Evolutionary conservation across 306 rosid genomes (phyloP).

Genomic region (Quillaja saponaria): DNA sequence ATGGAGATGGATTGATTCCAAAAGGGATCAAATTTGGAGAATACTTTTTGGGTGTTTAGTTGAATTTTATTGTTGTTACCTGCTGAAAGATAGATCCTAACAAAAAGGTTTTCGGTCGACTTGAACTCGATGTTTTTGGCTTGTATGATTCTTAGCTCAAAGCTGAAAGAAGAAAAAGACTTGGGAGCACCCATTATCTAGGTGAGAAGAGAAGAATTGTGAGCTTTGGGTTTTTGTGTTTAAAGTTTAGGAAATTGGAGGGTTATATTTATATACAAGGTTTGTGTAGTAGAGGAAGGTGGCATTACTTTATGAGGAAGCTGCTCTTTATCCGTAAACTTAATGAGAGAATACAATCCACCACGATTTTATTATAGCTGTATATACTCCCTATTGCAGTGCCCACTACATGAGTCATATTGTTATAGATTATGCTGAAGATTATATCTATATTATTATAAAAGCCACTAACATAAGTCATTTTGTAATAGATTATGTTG

Average conservation of each 20-base stretch:
- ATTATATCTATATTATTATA: too few relatives aligned
- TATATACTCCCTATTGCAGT: not conserved
- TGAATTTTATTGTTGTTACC: conserved; percentile 46
- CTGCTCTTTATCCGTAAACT: conserved; percentile 21
- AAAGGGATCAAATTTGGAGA: conserved; percentile 37
- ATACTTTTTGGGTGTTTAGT: conserved; percentile 48
- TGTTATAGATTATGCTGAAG: conserved; percentile 35
- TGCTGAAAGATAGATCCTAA: conserved; percentile 55
- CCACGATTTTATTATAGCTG: not conserved
- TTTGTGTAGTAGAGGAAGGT: not conserved
- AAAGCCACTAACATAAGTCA: too few relatives aligned
- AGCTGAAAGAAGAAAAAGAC: conserved; percentile 42
- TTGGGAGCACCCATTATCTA: conserved; percentile 38
- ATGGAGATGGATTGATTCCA: conserved; percentile 72
- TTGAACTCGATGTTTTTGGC: conserved; percentile 46
- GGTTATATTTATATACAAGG: conserved; percentile 27
- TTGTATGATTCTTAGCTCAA: conserved; percentile 58
- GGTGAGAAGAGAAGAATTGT: not conserved
- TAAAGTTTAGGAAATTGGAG: not conserved
- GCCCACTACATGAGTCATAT: not conserved
- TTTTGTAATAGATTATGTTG: too few relatives aligned
- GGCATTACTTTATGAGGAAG: conserved; percentile 29
- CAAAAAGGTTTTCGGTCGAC: conserved; percentile 45
- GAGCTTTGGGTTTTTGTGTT: conserved; percentile 14
- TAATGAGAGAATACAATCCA: too few relatives aligned